Evolutionary conservation across 441 rosid genomes (phyloP).

Genomic region (Euphorbia schlechtendalii): DNA sequence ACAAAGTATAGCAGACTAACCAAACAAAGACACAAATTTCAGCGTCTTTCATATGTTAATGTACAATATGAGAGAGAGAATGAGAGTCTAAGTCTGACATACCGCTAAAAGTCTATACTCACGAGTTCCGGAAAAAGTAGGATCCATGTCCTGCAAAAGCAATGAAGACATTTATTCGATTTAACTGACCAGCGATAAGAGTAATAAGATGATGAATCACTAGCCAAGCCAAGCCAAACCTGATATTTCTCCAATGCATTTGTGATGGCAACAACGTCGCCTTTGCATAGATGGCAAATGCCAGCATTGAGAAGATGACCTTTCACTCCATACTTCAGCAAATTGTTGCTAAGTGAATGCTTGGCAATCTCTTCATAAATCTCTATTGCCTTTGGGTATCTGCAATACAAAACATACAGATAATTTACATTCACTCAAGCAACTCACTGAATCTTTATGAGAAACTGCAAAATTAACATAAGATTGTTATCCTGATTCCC

Average conservation of each 20-base stretch:
- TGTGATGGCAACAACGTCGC: conserved; percentile 74
- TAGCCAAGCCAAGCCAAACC: conserved; percentile 41
- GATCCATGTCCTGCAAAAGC: conserved; percentile 79
- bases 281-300: conserved; percentile 91
- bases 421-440: conserved; percentile 4
- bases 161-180: conserved; percentile 13
- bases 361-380: conserved; percentile 85
- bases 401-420: conserved; percentile 30
- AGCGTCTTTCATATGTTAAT: too few species aligned
- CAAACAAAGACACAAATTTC: not conserved
- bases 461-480: too few species aligned
- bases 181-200: not conserved
- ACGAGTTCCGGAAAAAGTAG: conserved; percentile 90
- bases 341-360: conserved; percentile 66
- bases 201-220: not conserved
- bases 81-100: conserved; percentile 36
- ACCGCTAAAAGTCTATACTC: too few species aligned
- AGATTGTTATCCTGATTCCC: too few species aligned
- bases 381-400: conserved; percentile 80
- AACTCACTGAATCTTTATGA: conserved; percentile 2
- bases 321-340: conserved; percentile 95
- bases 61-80: too few species aligned
- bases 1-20: too few species aligned
- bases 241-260: conserved; percentile 91
- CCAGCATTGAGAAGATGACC: conserved; percentile 99